Evolutionary conservation across 1,284 basidiomycete genomes (phyloP).

Genomic region (Cryptococcus deneoformans): DNA sequence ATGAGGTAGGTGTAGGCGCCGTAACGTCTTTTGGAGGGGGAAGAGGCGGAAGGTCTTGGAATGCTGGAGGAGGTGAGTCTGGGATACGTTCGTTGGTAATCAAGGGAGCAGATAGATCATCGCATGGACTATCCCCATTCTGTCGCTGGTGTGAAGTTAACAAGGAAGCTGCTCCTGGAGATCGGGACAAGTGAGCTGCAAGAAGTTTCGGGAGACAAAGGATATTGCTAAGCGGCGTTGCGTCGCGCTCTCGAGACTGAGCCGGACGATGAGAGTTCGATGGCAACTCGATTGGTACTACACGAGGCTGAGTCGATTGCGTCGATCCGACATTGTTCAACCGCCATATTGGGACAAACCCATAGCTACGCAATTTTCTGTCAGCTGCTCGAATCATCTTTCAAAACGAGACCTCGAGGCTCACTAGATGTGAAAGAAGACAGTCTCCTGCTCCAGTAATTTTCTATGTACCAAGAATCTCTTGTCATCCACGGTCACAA

Average conservation of each 20-base stretch:
- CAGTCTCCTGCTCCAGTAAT: slow-evolving; percentile 36
- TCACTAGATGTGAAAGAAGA: slow-evolving; percentile 46
- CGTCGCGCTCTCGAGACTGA: background rate
- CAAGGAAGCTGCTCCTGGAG: background rate
- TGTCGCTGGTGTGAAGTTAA: background rate
- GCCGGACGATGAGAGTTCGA: background rate
- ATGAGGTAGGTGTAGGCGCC: slow-evolving; percentile 34
- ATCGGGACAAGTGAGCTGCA: slow-evolving; percentile 12
- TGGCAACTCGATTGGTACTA: background rate
- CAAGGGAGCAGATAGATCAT: background rate
- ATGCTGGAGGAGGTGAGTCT: background rate
- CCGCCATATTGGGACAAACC: slow-evolving; percentile 40
- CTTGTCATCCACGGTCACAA: slow-evolving; percentile 37
- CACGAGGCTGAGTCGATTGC: background rate
- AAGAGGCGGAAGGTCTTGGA: slow-evolving; percentile 3
- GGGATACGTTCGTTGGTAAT: background rate
- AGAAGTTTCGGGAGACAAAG: slow-evolving; percentile 30
- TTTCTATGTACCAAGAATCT: slow-evolving; percentile 37
- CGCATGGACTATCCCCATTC: background rate
- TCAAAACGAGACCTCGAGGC: slow-evolving; percentile 4
- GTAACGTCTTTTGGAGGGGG: slow-evolving; percentile 13
- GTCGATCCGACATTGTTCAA: slow-evolving; percentile 6
- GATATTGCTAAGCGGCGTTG: slow-evolving; percentile 13
- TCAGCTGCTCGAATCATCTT: background rate
- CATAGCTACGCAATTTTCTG: slow-evolving; percentile 23